Conservation (phyloP, 176 grass and related monocot species). For the Musa troglodytarum region DNA sequence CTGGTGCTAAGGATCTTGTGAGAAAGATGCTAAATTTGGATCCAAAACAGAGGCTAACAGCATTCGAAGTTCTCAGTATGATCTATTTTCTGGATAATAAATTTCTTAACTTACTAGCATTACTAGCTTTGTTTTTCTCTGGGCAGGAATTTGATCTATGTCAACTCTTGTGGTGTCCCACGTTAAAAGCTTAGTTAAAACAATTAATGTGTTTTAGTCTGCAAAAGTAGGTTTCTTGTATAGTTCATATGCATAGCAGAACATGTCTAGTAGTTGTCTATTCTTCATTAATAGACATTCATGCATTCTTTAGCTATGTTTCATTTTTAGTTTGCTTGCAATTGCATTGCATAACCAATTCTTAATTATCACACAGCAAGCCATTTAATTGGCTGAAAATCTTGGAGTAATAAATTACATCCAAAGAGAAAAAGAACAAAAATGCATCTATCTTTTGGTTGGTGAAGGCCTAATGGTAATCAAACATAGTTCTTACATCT, state of each 20-base stretch:
- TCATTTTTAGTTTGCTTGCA: too few species aligned
- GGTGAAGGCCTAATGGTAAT: not conserved
- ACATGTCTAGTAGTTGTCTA: too few species aligned
- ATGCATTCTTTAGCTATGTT: too few species aligned
- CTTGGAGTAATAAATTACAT: too few species aligned
- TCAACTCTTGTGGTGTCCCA: not conserved
- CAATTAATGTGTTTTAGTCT: not conserved
- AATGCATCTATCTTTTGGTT: too few species aligned
- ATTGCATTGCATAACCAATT: too few species aligned
- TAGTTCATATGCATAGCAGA: not conserved
- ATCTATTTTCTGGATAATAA: not conserved
- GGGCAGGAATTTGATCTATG: not conserved
- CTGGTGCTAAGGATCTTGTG: conserved; percentile 20
- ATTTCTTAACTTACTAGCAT: not conserved
- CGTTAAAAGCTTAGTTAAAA: not conserved
- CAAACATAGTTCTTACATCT: not conserved
- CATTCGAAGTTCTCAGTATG: conserved; percentile 22
- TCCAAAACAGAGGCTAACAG: conserved; percentile 18
- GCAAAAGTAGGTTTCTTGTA: not conserved
- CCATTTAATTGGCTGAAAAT: too few species aligned
- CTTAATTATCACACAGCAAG: too few species aligned
- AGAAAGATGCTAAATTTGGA: conserved; percentile 17
- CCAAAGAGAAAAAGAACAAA: too few species aligned
- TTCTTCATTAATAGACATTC: too few species aligned
- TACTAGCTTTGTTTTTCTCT: not conserved